Base-by-base conservation (phyloP, 2,329 filamentous ascomycete genomes). In the Lasiodiplodia gonubiensis region DNA sequence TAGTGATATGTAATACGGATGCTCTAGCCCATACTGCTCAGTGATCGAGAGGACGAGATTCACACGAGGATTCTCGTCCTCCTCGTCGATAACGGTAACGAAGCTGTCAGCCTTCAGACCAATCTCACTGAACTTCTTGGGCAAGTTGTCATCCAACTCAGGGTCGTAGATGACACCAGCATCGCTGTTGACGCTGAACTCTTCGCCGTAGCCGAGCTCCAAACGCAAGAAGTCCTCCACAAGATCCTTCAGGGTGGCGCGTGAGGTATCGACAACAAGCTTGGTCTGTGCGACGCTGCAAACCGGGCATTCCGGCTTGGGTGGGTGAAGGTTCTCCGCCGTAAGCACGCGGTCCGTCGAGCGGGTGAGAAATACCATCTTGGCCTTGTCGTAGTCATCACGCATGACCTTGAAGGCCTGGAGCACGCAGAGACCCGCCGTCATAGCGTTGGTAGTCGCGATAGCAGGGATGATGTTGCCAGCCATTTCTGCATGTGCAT, bases 381-480 rank as follows among this genome's bases (percentile, higher is more conserved):
- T 94, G 0, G 90, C 89, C 72, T 89, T 87, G 59, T 86, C 82
- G 69, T 88, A 90, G 46, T 94, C 88, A 23, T 88, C 87, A 74
- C 85, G 90, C 68, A 99, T 82, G 27, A 98, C 90, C 78, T 97
- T 98, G 84, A 96, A 95, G 0, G 94, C 90, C 78, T 98, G 91
- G 30, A 99, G 82, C 7, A 98, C 93, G 75, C 94, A 98, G 11
- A 99, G 86, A 14, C 93, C 91, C 18, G 95, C 95, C 1, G 95
- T 94, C 78, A 98, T 97, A 18, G 95, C 95, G 78, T 99, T 99
- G 0, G 95, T 98, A 0, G 95, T 99, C 5, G 95, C 95, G 76
- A 99, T 99, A 2, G 95, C 95, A 1, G 95, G 95, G 69, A 99
- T 99, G 74, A 99, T 99, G 77, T 99, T 99, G 65, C 95, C 95